Conservation (phyloP, 305 asterid genomes). For the Ajuga reptans region DNA sequence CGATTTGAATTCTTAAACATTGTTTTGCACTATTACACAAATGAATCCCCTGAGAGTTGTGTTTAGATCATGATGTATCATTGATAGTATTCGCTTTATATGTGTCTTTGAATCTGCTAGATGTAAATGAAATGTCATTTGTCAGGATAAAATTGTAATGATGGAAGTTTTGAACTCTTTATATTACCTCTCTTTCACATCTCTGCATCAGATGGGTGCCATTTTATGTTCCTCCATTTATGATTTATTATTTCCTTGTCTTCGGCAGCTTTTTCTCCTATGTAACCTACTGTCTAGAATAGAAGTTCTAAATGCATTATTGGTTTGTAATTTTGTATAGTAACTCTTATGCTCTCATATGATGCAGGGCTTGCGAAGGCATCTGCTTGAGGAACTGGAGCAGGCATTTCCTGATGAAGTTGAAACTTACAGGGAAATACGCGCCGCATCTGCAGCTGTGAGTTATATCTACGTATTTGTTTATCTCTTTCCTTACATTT, state of each 20-base stretch:
- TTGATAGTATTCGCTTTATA: neutral
- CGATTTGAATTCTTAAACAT: neutral
- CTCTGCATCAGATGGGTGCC: neutral
- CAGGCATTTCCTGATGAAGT: constrained; percentile 25
- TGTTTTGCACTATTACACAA: neutral
- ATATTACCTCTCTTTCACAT: neutral
- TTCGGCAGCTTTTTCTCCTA: neutral
- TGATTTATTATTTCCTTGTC: neutral
- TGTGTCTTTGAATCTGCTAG: neutral
- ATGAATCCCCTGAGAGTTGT: neutral
- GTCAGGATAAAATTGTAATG: neutral
- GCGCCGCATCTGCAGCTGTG: constrained; percentile 22
- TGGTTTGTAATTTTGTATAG: neutral
- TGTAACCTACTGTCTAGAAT: neutral
- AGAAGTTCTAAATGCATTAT: neutral
- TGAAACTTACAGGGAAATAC: constrained; percentile 22
- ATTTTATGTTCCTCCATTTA: neutral
- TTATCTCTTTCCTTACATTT: neutral
- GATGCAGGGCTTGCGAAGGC: constrained; percentile 17
- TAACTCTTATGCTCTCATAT: neutral
- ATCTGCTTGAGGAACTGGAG: constrained; percentile 25
- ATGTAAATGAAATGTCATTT: neutral
- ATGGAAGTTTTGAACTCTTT: neutral
- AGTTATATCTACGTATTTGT: constrained; percentile 1
- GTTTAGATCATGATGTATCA: neutral